A percentile compares a stretch with the other conserved stretches of the same genome.
phyloP scores from a whole-genome alignment of 129 eudicot species.

The Arctium minus region DNA sequence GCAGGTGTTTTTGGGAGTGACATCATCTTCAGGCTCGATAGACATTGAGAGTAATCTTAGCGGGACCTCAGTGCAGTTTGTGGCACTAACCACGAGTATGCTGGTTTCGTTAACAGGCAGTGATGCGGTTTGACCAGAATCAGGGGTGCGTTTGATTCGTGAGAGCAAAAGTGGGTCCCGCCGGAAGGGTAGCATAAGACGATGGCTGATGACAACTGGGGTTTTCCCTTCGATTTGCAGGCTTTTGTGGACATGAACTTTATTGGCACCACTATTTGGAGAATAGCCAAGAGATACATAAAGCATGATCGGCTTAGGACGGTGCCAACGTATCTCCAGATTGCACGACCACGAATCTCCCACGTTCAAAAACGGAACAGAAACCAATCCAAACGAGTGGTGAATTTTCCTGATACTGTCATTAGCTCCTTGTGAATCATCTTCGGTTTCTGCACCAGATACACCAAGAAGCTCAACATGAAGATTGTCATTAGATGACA shows the following conservation, averaged over 20 bases:
- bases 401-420: conserved; percentile 69
- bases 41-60: conserved; percentile 64
- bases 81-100: conserved; percentile 62
- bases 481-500: conserved; percentile 57
- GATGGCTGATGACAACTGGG: conserved; percentile 69
- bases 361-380: conserved; percentile 65
- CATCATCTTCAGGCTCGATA: conserved; percentile 44
- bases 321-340: conserved; percentile 90
- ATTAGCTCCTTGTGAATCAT: conserved; percentile 27
- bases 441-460: conserved; percentile 37
- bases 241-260: conserved; percentile 87
- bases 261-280: conserved; percentile 50
- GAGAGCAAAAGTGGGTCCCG: conserved; percentile 85
- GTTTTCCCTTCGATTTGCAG: conserved; percentile 90
- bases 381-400: conserved; percentile 84
- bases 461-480: conserved; percentile 88
- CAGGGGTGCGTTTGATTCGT: conserved; percentile 45
- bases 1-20: conserved; percentile 26
- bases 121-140: conserved; percentile 43
- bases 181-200: conserved; percentile 76
- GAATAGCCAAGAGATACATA: conserved; percentile 85
- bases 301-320: conserved; percentile 88
- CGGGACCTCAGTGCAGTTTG: conserved; percentile 89
- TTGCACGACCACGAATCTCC: conserved; percentile 89
- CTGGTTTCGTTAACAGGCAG: conserved; percentile 78